A percentile compares a stretch with the other conserved stretches of the same genome.
Evolutionary conservation across 305 asterid genomes (phyloP).

Genomic region (Coffea humblotiana): DNA sequence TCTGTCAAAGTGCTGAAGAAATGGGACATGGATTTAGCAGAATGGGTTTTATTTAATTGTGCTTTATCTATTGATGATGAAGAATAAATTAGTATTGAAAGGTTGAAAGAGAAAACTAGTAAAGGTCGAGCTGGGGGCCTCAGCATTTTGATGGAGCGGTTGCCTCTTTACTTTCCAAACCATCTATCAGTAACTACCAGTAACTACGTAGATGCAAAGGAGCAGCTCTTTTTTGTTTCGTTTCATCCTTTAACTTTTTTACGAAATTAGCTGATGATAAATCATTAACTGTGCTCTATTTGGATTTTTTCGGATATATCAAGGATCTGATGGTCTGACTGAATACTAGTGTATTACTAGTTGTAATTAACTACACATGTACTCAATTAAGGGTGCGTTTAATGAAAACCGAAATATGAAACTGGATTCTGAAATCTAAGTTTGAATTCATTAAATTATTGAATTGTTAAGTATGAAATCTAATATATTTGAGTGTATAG

Average conservation of each 20-base stretch:
- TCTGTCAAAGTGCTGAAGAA: neutral
- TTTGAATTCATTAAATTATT: too few species aligned
- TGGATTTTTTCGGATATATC: too few species aligned
- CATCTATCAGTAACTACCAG: neutral
- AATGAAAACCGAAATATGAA: too few species aligned
- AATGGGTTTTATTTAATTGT: neutral
- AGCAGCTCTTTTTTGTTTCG: neutral
- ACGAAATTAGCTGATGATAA: neutral
- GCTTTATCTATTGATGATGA: neutral
- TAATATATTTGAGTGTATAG: too few species aligned
- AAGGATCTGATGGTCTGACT: too few species aligned
- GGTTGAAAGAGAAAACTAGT: neutral
- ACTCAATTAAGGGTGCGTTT: too few species aligned
- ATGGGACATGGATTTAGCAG: constrained; percentile 10
- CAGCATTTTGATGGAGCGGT: neutral
- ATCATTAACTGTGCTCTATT: neutral
- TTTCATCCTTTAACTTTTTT: neutral
- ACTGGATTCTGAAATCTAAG: too few species aligned
- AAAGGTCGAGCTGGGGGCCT: neutral
- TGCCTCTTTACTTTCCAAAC: neutral
- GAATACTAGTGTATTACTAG: too few species aligned
- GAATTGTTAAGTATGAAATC: too few species aligned
- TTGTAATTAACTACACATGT: too few species aligned
- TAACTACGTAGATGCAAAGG: too few species aligned
- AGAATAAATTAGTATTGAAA: neutral